Conservation (phyloP, 768 basidiomycete species). For the Suillus brevipes region DNA sequence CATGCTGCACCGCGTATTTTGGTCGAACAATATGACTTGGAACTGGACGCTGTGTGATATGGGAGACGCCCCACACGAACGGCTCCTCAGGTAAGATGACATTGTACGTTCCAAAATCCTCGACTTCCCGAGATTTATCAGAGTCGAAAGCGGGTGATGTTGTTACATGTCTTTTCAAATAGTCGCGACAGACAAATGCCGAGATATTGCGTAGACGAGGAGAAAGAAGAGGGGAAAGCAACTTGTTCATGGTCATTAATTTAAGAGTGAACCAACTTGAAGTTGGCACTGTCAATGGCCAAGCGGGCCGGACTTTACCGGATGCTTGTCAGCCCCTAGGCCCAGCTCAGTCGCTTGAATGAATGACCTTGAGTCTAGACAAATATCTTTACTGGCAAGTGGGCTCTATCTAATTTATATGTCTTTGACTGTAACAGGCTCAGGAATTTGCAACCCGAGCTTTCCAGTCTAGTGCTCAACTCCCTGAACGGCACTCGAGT, state of each 20-base stretch:
- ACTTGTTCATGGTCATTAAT: neutral
- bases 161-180: neutral
- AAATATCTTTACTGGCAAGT: neutral
- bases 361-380: neutral
- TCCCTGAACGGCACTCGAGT: neutral
- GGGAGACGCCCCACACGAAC: conserved; percentile 60
- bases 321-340: too few species aligned
- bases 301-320: neutral
- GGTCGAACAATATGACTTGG: conserved; percentile 59
- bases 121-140: conserved; percentile 8
- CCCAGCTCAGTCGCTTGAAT: neutral
- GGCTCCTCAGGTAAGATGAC: conserved; percentile 69
- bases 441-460: neutral
- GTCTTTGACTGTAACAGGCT: neutral
- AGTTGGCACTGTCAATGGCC: neutral
- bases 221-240: neutral
- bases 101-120: conserved; percentile 53
- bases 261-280: neutral
- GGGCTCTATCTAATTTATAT: neutral
- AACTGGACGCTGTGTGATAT: conserved; percentile 57
- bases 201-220: neutral
- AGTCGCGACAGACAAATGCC: neutral
- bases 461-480: neutral
- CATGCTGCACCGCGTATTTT: conserved; percentile 40
- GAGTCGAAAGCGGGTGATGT: neutral